phyloP scores from a whole-genome alignment of 768 basidiomycete species.

The Calocera viscosa region DNA sequence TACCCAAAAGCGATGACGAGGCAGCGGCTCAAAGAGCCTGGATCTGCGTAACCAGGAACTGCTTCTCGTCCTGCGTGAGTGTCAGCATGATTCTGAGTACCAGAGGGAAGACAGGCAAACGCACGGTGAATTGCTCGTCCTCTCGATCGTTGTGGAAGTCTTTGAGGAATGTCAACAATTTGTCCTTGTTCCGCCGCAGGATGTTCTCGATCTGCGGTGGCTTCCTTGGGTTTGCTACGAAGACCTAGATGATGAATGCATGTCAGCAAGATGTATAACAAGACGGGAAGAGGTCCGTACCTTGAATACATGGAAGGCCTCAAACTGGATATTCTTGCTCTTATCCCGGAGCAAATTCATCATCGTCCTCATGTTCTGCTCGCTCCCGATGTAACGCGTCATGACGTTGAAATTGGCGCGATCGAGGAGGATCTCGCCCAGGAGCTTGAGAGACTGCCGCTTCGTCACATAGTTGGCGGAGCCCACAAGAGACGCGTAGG shows the following conservation, averaged over 20 bases:
- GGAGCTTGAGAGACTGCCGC: constrained; percentile 91
- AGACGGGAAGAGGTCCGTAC: constrained; percentile 36
- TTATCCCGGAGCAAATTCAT: constrained; percentile 97
- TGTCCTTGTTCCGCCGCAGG: constrained; percentile 85
- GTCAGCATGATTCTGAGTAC: background rate
- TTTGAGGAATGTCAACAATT: constrained; percentile 76
- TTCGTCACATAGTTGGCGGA: constrained; percentile 99
- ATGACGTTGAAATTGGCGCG: constrained; percentile 97
- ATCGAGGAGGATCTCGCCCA: constrained; percentile 95
- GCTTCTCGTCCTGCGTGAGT: constrained; percentile 66
- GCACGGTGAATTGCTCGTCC: constrained; percentile 32
- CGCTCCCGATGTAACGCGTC: constrained; percentile 92
- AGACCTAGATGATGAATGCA: constrained; percentile 44
- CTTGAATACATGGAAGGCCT: constrained; percentile 99
- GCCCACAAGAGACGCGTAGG: constrained; percentile 83
- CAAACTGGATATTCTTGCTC: constrained; percentile 99
- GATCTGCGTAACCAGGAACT: constrained; percentile 88
- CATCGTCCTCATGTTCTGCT: constrained; percentile 98
- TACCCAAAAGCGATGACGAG: background rate
- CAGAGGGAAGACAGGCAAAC: background rate
- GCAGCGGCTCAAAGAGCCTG: constrained; percentile 44
- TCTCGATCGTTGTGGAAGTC: constrained; percentile 98
- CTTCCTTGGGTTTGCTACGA: constrained; percentile 99
- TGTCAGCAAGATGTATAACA: background rate
- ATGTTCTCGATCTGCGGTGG: constrained; percentile 89